These are phyloP conservation scores for Stemphylium lycopersici DNA, from an alignment of 2,329 filamentous ascomycete species.

Conservation along the genomic window DNA sequence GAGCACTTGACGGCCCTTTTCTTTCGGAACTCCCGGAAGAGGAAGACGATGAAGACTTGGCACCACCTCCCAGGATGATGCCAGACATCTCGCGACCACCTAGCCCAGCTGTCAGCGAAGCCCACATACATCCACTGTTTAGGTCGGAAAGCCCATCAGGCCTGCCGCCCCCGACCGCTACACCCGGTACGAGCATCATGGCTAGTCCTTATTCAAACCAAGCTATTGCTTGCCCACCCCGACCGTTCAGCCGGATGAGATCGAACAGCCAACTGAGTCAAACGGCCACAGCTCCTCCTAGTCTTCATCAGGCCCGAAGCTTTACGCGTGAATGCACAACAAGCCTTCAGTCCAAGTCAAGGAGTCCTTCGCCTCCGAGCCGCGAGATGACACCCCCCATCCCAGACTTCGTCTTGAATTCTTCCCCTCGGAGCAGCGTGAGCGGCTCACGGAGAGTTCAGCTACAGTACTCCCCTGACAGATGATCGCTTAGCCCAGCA, in stretches of 20 bases:
- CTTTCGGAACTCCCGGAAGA: slow-evolving; percentile 32
- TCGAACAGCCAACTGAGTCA: slow-evolving; percentile 38
- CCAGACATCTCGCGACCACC: slow-evolving; percentile 44
- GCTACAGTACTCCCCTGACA: slow-evolving; percentile 30
- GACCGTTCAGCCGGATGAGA: slow-evolving; percentile 47
- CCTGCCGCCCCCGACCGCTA: slow-evolving; percentile 64
- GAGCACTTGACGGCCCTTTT: slow-evolving; percentile 61
- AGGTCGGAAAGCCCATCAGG: slow-evolving; percentile 69
- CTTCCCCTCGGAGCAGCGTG: slow-evolving; percentile 48
- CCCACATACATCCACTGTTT: slow-evolving; percentile 80
- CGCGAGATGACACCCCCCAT: slow-evolving; percentile 51
- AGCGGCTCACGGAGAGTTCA: slow-evolving; percentile 38
- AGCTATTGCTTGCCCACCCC: slow-evolving; percentile 56
- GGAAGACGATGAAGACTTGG: slow-evolving; percentile 38
- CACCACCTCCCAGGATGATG: slow-evolving; percentile 41
- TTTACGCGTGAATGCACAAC: slow-evolving; percentile 29
- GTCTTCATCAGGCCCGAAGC: slow-evolving; percentile 33
- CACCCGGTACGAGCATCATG: slow-evolving; percentile 72
- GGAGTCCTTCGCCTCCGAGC: slow-evolving; percentile 45
- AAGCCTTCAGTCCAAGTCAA: slow-evolving; percentile 28
- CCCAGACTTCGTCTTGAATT: slow-evolving; percentile 52
- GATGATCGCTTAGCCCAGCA: slow-evolving; percentile 15
- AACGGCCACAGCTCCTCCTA: slow-evolving; percentile 19
- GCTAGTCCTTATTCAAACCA: slow-evolving; percentile 73
- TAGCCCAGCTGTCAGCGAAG: slow-evolving; percentile 59